phyloP scores from a whole-genome alignment of 108 stramenopile species.

The Discostella stelligeroides region DNA sequence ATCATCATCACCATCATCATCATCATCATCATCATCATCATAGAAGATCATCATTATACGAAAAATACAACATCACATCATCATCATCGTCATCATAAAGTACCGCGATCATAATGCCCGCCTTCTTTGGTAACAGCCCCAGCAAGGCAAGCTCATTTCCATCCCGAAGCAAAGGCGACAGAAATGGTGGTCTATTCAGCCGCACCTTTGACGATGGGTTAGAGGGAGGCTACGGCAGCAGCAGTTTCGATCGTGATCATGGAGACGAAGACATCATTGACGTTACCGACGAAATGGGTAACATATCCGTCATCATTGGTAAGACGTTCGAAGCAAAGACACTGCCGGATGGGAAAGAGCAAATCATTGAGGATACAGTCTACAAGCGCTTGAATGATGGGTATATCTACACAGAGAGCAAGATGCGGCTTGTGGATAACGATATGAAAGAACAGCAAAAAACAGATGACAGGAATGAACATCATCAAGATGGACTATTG shows the following conservation, averaged over 20 bases:
- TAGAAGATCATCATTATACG: too few relatives aligned
- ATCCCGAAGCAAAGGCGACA: not conserved
- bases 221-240: not conserved
- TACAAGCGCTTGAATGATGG: conserved; percentile 41
- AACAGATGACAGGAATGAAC: not conserved
- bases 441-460: too few relatives aligned
- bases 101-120: too few relatives aligned
- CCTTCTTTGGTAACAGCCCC: not conserved
- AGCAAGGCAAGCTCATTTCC: too few relatives aligned
- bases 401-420: conserved; percentile 33
- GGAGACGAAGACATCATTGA: not conserved
- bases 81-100: too few relatives aligned
- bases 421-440: conserved; percentile 10
- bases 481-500: not conserved
- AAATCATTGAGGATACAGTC: conserved; percentile 35
- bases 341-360: conserved; percentile 38
- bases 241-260: not conserved
- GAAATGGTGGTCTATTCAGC: conserved; percentile 24
- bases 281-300: not conserved
- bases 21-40: too few relatives aligned
- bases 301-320: conserved; percentile 37
- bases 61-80: too few relatives aligned
- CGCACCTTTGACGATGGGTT: not conserved
- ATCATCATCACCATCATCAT: too few relatives aligned
- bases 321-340: conserved; percentile 45